Base-by-base conservation (phyloP, 2,329 filamentous ascomycete species). In the Aspergillus fijiensis region DNA sequence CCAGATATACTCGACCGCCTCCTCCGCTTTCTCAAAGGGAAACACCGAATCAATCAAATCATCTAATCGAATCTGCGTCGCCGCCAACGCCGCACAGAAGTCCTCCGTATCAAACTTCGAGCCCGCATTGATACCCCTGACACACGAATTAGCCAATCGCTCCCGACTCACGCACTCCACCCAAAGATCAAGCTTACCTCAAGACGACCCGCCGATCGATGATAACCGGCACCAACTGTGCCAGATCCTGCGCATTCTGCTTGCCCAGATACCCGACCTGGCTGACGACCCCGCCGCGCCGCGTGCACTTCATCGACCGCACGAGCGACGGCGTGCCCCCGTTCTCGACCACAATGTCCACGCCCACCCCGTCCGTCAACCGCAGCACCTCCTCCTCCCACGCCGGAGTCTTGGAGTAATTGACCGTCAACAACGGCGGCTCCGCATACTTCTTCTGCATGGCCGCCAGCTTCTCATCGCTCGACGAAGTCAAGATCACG, bases 231-330 rank as follows among this genome's bases (percentile, higher is more conserved):
- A 80, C 49, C 23, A 80, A 62, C 42, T 78, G 76, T 2, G 65
- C 60, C 14, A 80, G 57, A 4, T 75, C 62, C 0, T 63, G 61
- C 1, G 69, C 62, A 5, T 75, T 62, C 16, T 71, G 63, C 16
- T 70, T 69, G 5, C 71, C 70, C 2, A 81, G 69, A 60, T 79
- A 80, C 4, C 79, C 78, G 31, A 81, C 76, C 55, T 78, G 76
- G 57, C 77, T 80, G 51, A 81, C 69, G 1, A 71, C 71, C 0
- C 77, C 79, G 2, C 79, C 77, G 1, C 78, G 76, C 10, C 74
- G 68, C 5, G 77, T 77, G 58, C 74, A 79, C 50, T 70, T 69
- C 53, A 81, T 66, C 35, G 75, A 78, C 64, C 73, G 69, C 2
- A 79, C 72, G 25, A 80, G 65, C 0, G 78, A 75, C 1, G 62